phyloP scores from a whole-genome alignment of 306 rosid genomes.

The Fragaria iinumae region DNA sequence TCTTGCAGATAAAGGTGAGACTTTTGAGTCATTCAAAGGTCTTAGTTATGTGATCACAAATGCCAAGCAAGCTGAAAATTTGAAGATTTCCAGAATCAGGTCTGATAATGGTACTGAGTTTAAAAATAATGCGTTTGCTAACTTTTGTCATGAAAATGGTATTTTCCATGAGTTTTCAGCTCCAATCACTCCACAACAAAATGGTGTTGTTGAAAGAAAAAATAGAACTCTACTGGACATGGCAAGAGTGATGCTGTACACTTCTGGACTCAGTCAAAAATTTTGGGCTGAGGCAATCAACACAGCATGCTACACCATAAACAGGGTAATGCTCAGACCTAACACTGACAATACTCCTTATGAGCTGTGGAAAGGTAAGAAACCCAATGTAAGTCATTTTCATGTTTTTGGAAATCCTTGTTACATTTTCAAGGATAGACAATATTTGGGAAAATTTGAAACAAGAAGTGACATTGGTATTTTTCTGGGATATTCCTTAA shows the following conservation, averaged over 20 bases:
- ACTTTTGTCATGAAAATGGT: no score
- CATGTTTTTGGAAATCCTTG: not conserved
- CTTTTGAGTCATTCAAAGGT: no score
- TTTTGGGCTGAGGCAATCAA: not conserved
- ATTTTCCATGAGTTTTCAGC: no score
- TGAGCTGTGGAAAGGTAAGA: not conserved
- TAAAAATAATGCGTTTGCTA: no score
- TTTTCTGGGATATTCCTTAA: not conserved
- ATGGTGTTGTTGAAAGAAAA: not conserved
- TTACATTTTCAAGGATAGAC: not conserved
- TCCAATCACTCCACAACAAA: not conserved
- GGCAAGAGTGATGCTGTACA: not conserved
- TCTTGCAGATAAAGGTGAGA: no score
- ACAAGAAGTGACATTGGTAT: not conserved
- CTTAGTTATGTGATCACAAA: no score
- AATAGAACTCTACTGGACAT: not conserved
- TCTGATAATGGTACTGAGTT: not conserved
- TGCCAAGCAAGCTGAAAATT: no score
- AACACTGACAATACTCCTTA: not conserved
- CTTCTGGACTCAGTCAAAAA: rapidly evolving
- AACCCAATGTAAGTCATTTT: not conserved
- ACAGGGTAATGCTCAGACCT: not conserved
- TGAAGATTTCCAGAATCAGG: not conserved
- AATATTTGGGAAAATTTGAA: not conserved
- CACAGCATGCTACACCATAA: not conserved